These are phyloP conservation scores for Blastomyces parvus DNA, from an alignment of 2,329 filamentous ascomycete species.

Conservation along the genomic window DNA sequence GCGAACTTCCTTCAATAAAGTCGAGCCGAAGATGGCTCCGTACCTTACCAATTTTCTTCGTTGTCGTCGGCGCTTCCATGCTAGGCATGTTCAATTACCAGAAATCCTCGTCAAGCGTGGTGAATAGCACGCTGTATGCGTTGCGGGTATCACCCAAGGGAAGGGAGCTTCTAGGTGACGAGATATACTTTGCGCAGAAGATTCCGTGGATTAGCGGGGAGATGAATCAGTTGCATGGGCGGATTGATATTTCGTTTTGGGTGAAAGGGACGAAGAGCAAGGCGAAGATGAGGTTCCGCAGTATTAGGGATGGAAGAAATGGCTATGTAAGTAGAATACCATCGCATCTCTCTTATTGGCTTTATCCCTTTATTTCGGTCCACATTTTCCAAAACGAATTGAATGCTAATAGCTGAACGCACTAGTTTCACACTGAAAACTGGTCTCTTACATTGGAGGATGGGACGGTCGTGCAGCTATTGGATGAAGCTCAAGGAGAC, in stretches of 20 bases:
- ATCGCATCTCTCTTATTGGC: neutral
- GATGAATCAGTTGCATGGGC: constrained; percentile 88
- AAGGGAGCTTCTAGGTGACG: neutral
- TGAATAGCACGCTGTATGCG: constrained; percentile 84
- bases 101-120: constrained; percentile 75
- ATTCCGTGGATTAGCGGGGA: constrained; percentile 77
- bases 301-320: constrained; percentile 57
- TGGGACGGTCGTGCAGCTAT: constrained; percentile 61
- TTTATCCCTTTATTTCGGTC: neutral
- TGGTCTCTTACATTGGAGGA: constrained; percentile 71
- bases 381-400: constrained; percentile 8
- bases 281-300: constrained; percentile 72
- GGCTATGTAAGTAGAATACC: constrained; percentile 41
- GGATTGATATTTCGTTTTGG: constrained; percentile 76
- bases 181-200: constrained; percentile 69
- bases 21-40: constrained; percentile 53
- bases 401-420: constrained; percentile 5
- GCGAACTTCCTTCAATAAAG: constrained; percentile 41
- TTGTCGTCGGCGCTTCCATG: constrained; percentile 59
- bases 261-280: constrained; percentile 67
- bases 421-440: constrained; percentile 72
- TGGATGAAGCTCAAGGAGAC: constrained; percentile 59
- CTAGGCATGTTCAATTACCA: constrained; percentile 99
- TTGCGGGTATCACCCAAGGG: constrained; percentile 62
- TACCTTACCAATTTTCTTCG: constrained; percentile 71